Percentiles rank a stretch among this genome's conserved stretches.
These are phyloP conservation scores for Vitis labrusca DNA, from an alignment of 164 flowering plant species.

Conservation along the genomic window DNA sequence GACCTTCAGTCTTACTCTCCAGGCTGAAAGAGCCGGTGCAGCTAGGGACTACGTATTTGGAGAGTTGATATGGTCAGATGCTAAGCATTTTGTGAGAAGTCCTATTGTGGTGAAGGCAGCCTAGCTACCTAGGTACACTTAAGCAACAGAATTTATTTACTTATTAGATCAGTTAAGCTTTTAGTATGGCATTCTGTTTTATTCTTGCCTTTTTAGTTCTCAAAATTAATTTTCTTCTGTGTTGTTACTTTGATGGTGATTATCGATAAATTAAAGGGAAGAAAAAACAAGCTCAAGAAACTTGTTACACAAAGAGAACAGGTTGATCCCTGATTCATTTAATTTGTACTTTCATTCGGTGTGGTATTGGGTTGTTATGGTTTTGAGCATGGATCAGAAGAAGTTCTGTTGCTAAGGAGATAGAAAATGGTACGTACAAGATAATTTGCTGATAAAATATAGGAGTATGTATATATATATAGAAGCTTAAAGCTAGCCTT, in stretches of 20 bases:
- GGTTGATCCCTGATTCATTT: not conserved
- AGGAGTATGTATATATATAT: too few species aligned
- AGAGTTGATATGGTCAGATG: conserved; percentile 31
- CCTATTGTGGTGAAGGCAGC: conserved; percentile 28
- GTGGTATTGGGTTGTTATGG: too few species aligned
- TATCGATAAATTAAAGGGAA: not conserved
- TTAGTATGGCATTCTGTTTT: not conserved
- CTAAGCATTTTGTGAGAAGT: conserved; percentile 31
- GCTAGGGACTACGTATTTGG: conserved; percentile 27
- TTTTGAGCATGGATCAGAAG: too few species aligned
- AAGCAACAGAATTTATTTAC: too few species aligned
- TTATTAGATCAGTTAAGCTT: not conserved
- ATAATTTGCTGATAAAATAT: too few species aligned
- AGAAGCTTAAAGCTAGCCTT: too few species aligned
- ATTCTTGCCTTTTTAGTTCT: not conserved
- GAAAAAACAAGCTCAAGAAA: not conserved
- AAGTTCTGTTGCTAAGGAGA: too few species aligned
- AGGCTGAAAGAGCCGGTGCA: conserved; percentile 4
- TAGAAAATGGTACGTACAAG: too few species aligned
- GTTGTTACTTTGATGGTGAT: not conserved
- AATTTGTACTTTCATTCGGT: too few species aligned
- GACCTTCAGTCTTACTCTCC: conserved; percentile 18
- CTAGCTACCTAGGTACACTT: not conserved
- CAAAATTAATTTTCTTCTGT: not conserved
- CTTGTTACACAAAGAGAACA: not conserved